Conservation (phyloP, 257 asterid genomes). For the Solanum virginianum region DNA sequence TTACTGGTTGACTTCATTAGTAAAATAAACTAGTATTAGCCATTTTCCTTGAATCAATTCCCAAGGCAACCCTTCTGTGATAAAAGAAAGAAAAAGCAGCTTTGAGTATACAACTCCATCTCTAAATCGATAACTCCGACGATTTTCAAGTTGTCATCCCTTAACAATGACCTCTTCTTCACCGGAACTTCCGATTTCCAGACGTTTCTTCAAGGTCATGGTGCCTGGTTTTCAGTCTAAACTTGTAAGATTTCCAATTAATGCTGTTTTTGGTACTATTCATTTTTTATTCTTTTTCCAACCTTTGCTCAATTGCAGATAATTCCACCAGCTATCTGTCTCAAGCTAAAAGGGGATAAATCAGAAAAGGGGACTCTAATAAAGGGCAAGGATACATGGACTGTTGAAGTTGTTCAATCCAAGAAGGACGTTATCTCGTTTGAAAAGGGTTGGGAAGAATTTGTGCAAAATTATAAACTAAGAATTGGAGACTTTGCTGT, state of each 20-base stretch:
- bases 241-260: constrained; percentile 2
- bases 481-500: constrained; percentile 7
- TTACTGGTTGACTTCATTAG: too few relatives aligned
- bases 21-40: too few relatives aligned
- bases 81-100: background rate
- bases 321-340: constrained; percentile 1
- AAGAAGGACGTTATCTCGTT: background rate
- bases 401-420: background rate
- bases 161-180: background rate
- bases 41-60: background rate
- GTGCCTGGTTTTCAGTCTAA: constrained; percentile 6
- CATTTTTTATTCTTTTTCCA: background rate
- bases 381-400: constrained; percentile 7
- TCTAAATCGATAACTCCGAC: background rate
- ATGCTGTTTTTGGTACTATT: background rate
- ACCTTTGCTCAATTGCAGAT: background rate
- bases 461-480: constrained; percentile 9
- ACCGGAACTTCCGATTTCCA: background rate
- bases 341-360: background rate
- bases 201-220: constrained; percentile 19
- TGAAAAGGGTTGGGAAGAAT: constrained; percentile 7
- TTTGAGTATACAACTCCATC: background rate
- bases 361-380: background rate
- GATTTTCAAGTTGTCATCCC: background rate
- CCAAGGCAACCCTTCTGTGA: background rate